A percentile compares a stretch with the other conserved stretches of the same genome.
Evolutionary conservation across 805 yeast species (phyloP).

Genomic region (Aciculoconidium aculeatum): DNA sequence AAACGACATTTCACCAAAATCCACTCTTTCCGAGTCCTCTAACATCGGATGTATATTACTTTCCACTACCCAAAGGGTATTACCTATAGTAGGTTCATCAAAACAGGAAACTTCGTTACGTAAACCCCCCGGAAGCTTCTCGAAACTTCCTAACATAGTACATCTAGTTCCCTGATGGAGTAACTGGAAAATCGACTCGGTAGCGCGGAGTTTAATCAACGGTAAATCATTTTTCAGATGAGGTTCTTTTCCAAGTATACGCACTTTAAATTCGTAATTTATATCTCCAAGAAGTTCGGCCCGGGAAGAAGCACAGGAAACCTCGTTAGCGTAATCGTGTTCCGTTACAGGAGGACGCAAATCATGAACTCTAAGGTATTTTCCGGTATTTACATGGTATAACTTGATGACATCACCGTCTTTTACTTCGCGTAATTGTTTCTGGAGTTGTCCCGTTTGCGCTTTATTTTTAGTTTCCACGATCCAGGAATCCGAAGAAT

Average conservation of each 20-base stretch:
- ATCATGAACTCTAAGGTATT: constrained; percentile 65
- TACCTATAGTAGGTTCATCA: constrained; percentile 59
- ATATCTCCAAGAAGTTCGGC: constrained; percentile 55
- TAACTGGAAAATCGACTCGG: constrained; percentile 67
- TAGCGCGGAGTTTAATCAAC: constrained; percentile 39
- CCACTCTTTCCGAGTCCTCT: constrained; percentile 14
- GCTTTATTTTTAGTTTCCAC: constrained; percentile 42
- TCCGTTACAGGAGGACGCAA: constrained; percentile 83
- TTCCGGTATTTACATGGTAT: constrained; percentile 65
- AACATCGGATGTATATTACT: constrained; percentile 51
- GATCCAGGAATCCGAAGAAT: constrained; percentile 62
- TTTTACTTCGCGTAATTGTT: constrained; percentile 30
- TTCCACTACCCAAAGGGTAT: constrained; percentile 74
- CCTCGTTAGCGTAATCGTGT: constrained; percentile 85
- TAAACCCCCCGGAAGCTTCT: constrained; percentile 69
- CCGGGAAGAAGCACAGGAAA: constrained; percentile 61
- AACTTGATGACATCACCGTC: constrained; percentile 58
- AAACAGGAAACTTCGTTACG: constrained; percentile 90
- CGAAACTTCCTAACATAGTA: constrained; percentile 64
- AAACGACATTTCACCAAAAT: no score
- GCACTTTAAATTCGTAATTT: constrained; percentile 65
- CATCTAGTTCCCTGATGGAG: constrained; percentile 66
- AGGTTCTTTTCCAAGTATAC: constrained; percentile 32
- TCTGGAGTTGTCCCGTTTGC: constrained; percentile 35
- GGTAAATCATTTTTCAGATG: constrained; percentile 29